Base-by-base conservation (phyloP, 1,284 basidiomycete species). In the Mycena sp. region DNA sequence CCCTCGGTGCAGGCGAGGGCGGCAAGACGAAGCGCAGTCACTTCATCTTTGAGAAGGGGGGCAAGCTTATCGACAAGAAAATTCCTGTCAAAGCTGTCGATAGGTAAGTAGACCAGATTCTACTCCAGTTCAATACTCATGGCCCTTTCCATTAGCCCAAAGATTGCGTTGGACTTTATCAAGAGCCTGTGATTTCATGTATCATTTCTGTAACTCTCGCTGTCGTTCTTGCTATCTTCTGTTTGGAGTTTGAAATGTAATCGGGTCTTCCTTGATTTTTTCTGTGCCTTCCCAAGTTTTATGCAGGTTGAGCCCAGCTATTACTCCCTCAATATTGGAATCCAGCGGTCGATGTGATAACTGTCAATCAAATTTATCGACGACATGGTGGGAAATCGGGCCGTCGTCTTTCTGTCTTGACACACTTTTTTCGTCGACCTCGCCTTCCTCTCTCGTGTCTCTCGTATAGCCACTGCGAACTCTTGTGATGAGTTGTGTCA, bases 41-140 rank as follows among this genome's bases (percentile, higher is more conserved):
- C 76, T 96, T 96, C 76, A 86, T 97, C 67, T 96, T 97, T 69
- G 92, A 87, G 69, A 92, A 93, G 76, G 93, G 92, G 10, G 95
- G 94, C 1, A 93, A 93, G 75, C 81, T 97, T 40, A 77, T 96
- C 16, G 90, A 96, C 32, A 92, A 88, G 78, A 88, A 88, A 71
- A 81, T 93, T 7, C 92, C 93, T 1, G 94, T 96, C 56, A 93
- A 94, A 72, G 91, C 95, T 1, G 88, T 74, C 0, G 92, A 95
- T 53, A 93, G 92, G 92, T 90, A 51, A 54, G 83, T 63, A n/a
- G n/a, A n/a, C 23, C 51, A 30, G 46, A 14, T 35, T 56, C 17
- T 2, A 19, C 9, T 30, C 25, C 23, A n/a, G 19, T 26, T 30
- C 17, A 9, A 21, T 32, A 16, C 51, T 53, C 25, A 56, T 50